Percentiles rank a stretch among this genome's conserved stretches.
phyloP scores from a whole-genome alignment of 371 early-diverging fungal genomes.

The Batkoa obscura region DNA sequence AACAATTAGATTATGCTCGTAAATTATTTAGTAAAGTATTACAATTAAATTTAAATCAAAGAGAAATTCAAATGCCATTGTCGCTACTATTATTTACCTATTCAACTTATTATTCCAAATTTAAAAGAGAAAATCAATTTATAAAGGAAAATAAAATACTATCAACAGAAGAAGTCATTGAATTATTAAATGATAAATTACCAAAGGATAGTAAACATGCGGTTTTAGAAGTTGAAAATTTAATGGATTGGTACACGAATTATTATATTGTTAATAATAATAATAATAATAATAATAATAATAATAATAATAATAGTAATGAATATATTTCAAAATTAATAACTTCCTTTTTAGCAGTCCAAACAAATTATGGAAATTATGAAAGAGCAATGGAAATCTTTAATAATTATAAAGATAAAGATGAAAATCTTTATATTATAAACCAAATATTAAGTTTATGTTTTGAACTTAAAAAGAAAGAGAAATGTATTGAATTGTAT shows the following conservation, averaged over 20 bases:
- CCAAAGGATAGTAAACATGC: background rate
- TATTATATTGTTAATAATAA: background rate
- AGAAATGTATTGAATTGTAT: too few species aligned
- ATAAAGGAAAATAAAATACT: background rate
- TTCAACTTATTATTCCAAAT: background rate
- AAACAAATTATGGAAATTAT: background rate
- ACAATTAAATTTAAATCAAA: background rate
- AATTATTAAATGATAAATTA: background rate
- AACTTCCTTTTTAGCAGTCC: background rate
- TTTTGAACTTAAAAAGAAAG: too few species aligned
- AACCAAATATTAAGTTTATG: too few species aligned
- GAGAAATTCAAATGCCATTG: too few species aligned
- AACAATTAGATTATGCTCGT: background rate
- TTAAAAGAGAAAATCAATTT: background rate
- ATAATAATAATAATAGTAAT: background rate
- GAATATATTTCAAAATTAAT: too few species aligned
- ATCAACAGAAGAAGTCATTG: background rate
- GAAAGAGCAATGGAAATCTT: background rate
- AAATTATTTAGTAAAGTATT: background rate
- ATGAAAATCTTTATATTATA: too few species aligned
- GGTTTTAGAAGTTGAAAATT: background rate
- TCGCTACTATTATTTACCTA: background rate
- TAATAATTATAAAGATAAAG: background rate
- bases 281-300: background rate
- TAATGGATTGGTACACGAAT: background rate